Conservation (phyloP, 768 basidiomycete species). For the Kwoniella botswanensis region DNA sequence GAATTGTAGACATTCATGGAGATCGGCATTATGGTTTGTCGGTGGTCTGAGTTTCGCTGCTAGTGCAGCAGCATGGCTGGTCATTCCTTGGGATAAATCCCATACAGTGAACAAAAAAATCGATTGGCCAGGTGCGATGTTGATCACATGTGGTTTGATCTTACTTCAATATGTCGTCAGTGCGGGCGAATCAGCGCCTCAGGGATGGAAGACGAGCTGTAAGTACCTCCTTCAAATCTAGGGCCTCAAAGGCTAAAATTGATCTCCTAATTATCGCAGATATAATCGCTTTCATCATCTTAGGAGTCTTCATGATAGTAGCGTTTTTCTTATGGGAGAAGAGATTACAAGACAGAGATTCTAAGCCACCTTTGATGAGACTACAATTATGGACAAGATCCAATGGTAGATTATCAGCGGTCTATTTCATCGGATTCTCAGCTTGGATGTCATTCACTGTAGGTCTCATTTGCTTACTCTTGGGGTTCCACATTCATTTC, state of each 20-base stretch:
- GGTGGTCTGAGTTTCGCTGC: slow-evolving; percentile 67
- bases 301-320: slow-evolving; percentile 67
- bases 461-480: slow-evolving; percentile 14
- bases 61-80: slow-evolving; percentile 64
- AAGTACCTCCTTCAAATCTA: slow-evolving; percentile 34
- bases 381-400: slow-evolving; percentile 54
- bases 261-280: slow-evolving; percentile 59
- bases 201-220: slow-evolving; percentile 70
- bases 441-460: slow-evolving; percentile 52
- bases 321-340: slow-evolving; percentile 72
- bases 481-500: too few relatives aligned
- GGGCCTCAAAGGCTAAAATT: slow-evolving; percentile 22
- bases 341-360: slow-evolving; percentile 63
- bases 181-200: slow-evolving; percentile 67
- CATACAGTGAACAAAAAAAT: slow-evolving; percentile 59
- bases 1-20: slow-evolving; percentile 62
- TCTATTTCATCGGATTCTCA: slow-evolving; percentile 49
- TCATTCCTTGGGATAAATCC: slow-evolving; percentile 67
- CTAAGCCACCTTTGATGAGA: slow-evolving; percentile 52
- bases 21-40: slow-evolving; percentile 69
- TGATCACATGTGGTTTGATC: slow-evolving; percentile 71
- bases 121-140: slow-evolving; percentile 76
- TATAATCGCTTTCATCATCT: slow-evolving; percentile 71
- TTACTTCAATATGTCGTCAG: slow-evolving; percentile 76
- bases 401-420: slow-evolving; percentile 47